A percentile compares a stretch with the other conserved stretches of the same genome.
Evolutionary conservation across 148 eudicot species (phyloP).

Genomic region (Polygonum aviculare): DNA sequence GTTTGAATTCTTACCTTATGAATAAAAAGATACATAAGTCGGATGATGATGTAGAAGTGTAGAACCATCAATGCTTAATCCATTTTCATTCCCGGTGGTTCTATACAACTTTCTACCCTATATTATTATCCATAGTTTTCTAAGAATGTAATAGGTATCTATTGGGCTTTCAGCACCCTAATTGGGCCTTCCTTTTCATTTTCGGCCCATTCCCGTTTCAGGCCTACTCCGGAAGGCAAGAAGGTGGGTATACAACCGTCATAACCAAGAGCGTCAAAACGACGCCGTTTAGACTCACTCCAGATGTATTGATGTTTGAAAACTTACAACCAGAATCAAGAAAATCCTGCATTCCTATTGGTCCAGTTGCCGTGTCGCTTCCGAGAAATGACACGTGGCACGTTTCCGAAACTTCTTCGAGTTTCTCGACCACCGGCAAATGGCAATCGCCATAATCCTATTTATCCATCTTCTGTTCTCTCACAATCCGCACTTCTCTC

Average conservation of each 20-base stretch:
- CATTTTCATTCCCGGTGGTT: too few species aligned
- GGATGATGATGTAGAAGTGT: too few species aligned
- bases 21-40: too few species aligned
- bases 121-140: too few species aligned
- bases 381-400: conserved; percentile 32
- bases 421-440: conserved; percentile 16
- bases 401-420: conserved; percentile 29
- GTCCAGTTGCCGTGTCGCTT: conserved; percentile 40
- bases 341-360: conserved; percentile 39
- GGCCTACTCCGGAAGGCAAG: not conserved
- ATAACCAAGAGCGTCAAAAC: not conserved
- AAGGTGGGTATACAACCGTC: not conserved
- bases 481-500: not conserved
- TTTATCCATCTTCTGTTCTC: conserved; percentile 1
- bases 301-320: not conserved
- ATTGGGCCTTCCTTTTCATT: not conserved
- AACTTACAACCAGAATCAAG: not conserved
- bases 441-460: conserved; percentile 19
- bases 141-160: not conserved
- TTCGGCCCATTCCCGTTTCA: not conserved
- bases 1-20: too few species aligned
- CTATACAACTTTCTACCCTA: too few species aligned
- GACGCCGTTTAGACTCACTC: conserved; percentile 3
- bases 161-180: not conserved
- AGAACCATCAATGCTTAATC: too few species aligned